A percentile compares a stretch with the other conserved stretches of the same genome.
phyloP scores from a whole-genome alignment of 2,329 filamentous ascomycete species.

The Colletotrichum orbiculare region DNA sequence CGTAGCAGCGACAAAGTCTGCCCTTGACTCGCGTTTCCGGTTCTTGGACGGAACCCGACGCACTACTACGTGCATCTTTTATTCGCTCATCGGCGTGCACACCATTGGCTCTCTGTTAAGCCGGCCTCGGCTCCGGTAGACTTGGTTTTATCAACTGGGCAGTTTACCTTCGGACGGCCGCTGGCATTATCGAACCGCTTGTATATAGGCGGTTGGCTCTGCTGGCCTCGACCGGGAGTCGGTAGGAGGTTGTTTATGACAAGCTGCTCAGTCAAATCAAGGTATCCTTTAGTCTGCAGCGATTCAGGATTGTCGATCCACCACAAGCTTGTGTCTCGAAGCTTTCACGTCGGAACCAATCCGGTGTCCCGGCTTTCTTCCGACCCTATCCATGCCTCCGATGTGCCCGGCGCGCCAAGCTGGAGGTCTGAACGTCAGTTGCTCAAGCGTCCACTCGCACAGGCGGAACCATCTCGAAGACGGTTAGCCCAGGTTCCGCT shows the following conservation, averaged over 20 bases:
- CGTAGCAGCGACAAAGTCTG: not conserved
- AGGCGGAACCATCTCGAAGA: conserved; percentile 7
- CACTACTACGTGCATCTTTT: not conserved
- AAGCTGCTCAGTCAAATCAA: too few species aligned
- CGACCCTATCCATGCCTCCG: not conserved
- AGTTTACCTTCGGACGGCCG: not conserved
- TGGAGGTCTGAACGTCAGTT: conserved; percentile 11
- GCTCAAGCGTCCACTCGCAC: not conserved
- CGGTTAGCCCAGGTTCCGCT: conserved; percentile 1
- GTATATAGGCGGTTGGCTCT: too few species aligned
- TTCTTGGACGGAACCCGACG: not conserved
- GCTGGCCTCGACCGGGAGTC: too few species aligned
- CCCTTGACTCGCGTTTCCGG: conserved; percentile 29
- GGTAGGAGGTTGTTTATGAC: too few species aligned
- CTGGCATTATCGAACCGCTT: too few species aligned
- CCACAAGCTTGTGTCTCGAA: not conserved
- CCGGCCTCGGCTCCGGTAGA: not conserved
- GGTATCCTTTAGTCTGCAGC: not conserved
- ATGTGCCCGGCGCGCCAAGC: not conserved
- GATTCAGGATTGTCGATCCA: conserved; percentile 2
- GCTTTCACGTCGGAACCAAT: conserved; percentile 2
- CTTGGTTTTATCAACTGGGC: not conserved
- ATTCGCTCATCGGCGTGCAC: conserved; percentile 19
- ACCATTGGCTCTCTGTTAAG: not conserved
- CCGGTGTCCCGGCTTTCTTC: not conserved